These are phyloP conservation scores for Phytophthora fragariae DNA, from an alignment of 352 stramenopile genomes.

Conservation along the genomic window DNA sequence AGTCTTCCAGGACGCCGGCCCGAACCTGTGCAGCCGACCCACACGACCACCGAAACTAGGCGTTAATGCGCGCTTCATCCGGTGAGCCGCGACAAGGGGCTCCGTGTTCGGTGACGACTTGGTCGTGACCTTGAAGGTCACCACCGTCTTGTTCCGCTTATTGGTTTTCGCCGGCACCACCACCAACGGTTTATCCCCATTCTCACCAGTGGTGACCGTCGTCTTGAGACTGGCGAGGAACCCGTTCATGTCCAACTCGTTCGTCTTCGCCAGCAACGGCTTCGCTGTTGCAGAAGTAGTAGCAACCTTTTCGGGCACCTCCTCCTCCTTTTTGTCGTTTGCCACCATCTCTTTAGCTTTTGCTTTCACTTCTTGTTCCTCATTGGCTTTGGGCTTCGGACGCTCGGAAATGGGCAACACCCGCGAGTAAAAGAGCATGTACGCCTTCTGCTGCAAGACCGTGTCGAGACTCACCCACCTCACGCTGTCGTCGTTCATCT, in stretches of 20 bases:
- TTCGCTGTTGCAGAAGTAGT: constrained; percentile 12
- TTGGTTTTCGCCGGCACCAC: constrained; percentile 20
- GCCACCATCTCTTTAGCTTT: constrained; percentile 34
- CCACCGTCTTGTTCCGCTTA: constrained; percentile 40
- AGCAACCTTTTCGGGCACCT: constrained; percentile 21
- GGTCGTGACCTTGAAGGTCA: constrained; percentile 47
- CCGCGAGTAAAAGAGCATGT: constrained; percentile 93
- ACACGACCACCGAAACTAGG: constrained; percentile 47
- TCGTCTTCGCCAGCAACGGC: constrained; percentile 32
- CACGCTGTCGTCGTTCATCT: constrained; percentile 93
- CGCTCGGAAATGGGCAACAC: constrained; percentile 60
- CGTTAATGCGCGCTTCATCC: constrained; percentile 37
- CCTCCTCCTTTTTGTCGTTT: constrained; percentile 21
- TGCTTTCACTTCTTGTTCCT: constrained; percentile 34
- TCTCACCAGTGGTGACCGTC: constrained; percentile 17
- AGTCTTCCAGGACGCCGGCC: constrained; percentile 24
- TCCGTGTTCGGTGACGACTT: constrained; percentile 14
- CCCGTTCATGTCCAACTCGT: constrained; percentile 71
- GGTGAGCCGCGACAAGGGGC: constrained; percentile 1
- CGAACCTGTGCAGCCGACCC: constrained; percentile 48
- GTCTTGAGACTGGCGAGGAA: constrained; percentile 76
- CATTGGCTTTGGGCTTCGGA: constrained; percentile 41
- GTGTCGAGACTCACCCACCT: constrained; percentile 88
- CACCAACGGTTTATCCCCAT: constrained; percentile 23
- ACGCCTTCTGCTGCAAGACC: constrained; percentile 89